phyloP scores from a whole-genome alignment of 768 basidiomycete species.

The Punctularia strigosozonata region DNA sequence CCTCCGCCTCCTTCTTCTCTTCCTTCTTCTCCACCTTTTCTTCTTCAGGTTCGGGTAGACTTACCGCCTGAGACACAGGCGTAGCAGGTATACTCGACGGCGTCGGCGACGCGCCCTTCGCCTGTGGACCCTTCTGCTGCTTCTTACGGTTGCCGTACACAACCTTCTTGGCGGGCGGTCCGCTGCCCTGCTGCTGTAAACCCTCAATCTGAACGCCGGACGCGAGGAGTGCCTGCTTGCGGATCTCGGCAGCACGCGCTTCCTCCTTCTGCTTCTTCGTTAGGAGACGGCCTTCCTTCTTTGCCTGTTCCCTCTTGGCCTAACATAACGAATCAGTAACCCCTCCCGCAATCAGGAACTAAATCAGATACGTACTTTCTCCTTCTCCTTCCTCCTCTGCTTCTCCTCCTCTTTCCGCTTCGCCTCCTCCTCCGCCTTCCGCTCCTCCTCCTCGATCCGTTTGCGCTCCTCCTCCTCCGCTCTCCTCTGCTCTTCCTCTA shows the following conservation, averaged over 20 bases:
- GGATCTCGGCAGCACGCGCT: conserved; percentile 78
- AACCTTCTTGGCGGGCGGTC: conserved; percentile 52
- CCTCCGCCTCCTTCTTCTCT: no score
- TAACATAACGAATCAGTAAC: conserved; percentile 18
- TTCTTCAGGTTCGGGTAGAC: background rate
- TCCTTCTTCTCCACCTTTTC: background rate
- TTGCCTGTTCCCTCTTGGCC: conserved; percentile 82
- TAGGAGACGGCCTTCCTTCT: conserved; percentile 87
- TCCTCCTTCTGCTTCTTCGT: conserved; percentile 99
- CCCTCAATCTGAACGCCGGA: conserved; percentile 88
- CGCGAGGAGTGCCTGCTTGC: conserved; percentile 81
- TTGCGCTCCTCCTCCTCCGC: conserved; percentile 67
- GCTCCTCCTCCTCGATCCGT: conserved; percentile 86
- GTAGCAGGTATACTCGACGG: conserved; percentile 43
- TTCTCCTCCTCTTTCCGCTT: conserved; percentile 72
- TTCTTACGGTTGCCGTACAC: conserved; percentile 81
- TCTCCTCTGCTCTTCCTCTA: conserved; percentile 74
- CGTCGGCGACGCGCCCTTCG: conserved; percentile 42
- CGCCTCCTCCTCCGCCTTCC: conserved; percentile 65
- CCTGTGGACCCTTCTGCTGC: conserved; percentile 26
- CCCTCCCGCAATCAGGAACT: conserved; percentile 1
- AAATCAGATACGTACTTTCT: conserved; percentile 42
- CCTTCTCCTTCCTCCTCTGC: conserved; percentile 75
- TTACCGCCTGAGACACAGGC: conserved; percentile 12
- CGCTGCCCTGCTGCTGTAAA: conserved; percentile 47